Conservation (phyloP, 2,329 filamentous ascomycete species). For the Chlorencoelia australis region DNA sequence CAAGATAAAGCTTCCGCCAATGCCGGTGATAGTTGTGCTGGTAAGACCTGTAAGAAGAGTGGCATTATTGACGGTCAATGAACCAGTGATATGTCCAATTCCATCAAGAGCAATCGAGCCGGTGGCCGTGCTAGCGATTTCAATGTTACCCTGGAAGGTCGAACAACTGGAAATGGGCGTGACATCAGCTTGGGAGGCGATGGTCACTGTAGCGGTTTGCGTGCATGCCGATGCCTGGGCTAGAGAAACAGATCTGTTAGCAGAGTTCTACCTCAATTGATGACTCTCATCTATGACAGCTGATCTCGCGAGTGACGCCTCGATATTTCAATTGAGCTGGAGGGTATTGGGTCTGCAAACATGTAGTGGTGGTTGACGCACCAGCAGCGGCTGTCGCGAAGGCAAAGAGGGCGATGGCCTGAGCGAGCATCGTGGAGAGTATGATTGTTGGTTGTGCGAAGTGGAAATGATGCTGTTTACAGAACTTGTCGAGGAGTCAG, state of each 20-base stretch:
- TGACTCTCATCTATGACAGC: background rate
- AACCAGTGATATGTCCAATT: slow-evolving; percentile 44
- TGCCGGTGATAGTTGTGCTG: slow-evolving; percentile 49
- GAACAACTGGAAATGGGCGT: slow-evolving; percentile 19
- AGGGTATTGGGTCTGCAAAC: no score
- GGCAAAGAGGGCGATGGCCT: no score
- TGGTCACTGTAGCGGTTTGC: slow-evolving; percentile 18
- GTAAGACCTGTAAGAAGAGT: slow-evolving; percentile 54
- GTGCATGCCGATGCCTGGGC: slow-evolving; percentile 9
- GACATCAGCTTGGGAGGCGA: slow-evolving; percentile 25
- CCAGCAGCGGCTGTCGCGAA: no score
- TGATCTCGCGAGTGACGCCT: no score
- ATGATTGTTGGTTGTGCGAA: no score
- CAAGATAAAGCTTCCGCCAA: slow-evolving; percentile 63
- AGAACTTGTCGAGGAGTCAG: no score
- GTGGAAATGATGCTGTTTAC: no score
- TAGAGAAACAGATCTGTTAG: slow-evolving; percentile 6
- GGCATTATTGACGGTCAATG: slow-evolving; percentile 48
- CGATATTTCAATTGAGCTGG: no score
- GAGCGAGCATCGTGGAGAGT: no score
- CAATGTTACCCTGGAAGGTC: slow-evolving; percentile 25
- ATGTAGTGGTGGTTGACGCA: no score
- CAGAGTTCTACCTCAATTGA: background rate
- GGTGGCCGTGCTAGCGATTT: slow-evolving; percentile 25
- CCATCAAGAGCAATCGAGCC: slow-evolving; percentile 48